Evolutionary conservation across 2,329 filamentous ascomycete genomes (phyloP), one percentile per base, ranked within the genome.

Genomic region (Gliomastix tumulicola): DNA sequence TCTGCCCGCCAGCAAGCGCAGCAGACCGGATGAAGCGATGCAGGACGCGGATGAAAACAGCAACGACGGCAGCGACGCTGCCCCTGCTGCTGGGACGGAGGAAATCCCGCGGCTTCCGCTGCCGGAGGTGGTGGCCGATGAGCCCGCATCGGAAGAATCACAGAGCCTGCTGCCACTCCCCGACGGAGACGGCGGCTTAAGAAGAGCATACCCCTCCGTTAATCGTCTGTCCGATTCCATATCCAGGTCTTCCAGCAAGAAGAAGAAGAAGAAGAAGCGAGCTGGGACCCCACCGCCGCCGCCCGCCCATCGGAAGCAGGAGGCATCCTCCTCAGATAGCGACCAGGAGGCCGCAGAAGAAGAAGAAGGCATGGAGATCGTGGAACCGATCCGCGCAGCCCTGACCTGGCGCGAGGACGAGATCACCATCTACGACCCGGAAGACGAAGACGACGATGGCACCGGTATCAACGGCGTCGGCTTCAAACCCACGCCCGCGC

Each of bases 341-440:
- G 37, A 46, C 41, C 27, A 41, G 15, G 41, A 39, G 17, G 51
- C 49, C 16, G 42, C 43, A n/a, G 50, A 48, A 21, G 43, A 43
- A 13, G 56, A 62, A 8, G 54, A 60, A 8, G 62, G 59, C 11
- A 47, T 51, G 11, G 46, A 55, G 30, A 54, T 74, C 20, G 56
- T 66, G 34, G 74, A 78, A 37, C 72, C 74, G 0, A 50, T 78
- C 9, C 66, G 76, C 23, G 75, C 76, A 7, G 68, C 75, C 4
- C 60, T 82, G 36, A 82, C 79, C 3, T 83, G 79, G 79, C 76
- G 77, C 47, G 76, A 81, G 44, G 72, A 82, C 45, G 79, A 82
- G 50, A 82, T 83, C 41, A 82, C 79, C 3, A 66, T 81, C 20
- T 79, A 82, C 53, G 73, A 81, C 45, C 74, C 76, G 1, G 64